A percentile compares a stretch with the other conserved stretches of the same genome.
Conservation (phyloP, 352 stramenopile species). For the Phytophthora litchii region DNA sequence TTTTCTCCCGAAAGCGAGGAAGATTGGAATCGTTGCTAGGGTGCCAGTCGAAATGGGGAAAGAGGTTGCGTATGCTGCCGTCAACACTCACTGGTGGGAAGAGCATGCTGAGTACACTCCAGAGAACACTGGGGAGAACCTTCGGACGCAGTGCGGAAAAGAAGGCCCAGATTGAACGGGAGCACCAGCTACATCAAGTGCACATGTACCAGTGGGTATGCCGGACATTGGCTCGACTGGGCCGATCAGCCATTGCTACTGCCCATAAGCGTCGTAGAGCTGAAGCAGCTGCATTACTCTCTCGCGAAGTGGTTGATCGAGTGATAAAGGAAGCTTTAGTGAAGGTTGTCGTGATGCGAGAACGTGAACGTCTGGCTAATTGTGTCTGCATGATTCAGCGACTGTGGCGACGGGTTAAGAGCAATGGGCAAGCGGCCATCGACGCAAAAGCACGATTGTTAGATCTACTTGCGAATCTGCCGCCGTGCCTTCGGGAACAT, state of each 20-base stretch:
- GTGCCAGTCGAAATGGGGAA: slow-evolving; percentile 21
- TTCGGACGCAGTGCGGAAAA: slow-evolving; percentile 15
- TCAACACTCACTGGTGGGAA: slow-evolving; percentile 15
- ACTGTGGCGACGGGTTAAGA: slow-evolving; percentile 27
- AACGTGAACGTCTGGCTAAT: slow-evolving; percentile 6
- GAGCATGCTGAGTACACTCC: slow-evolving; percentile 19
- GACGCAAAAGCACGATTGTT: slow-evolving; percentile 41
- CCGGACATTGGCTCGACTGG: slow-evolving; percentile 26
- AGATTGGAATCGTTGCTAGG: slow-evolving; percentile 9
- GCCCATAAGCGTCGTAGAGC: slow-evolving; percentile 15
- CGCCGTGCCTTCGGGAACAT: slow-evolving; percentile 16
- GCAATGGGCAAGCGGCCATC: slow-evolving; percentile 3
- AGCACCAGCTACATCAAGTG: slow-evolving; percentile 18
- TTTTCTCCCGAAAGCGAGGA: slow-evolving; percentile 8
- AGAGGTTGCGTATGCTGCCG: slow-evolving; percentile 12
- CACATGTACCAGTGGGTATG: slow-evolving; percentile 23
- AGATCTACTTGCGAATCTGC: slow-evolving; percentile 26
- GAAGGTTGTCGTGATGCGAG: slow-evolving; percentile 11
- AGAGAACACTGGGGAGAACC: slow-evolving; percentile 19
- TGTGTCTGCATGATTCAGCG: slow-evolving; percentile 31
- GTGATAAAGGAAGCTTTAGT: slow-evolving; percentile 12
- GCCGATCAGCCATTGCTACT: slow-evolving; percentile 17
- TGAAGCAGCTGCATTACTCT: slow-evolving; percentile 14
- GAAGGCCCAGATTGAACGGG: slow-evolving; percentile 11
- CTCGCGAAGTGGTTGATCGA: slow-evolving; percentile 6